Percentiles rank a stretch among this genome's conserved stretches.
These are phyloP conservation scores for Nematocida major DNA, from an alignment of 371 early-diverging fungal genomes.

Conservation along the genomic window DNA sequence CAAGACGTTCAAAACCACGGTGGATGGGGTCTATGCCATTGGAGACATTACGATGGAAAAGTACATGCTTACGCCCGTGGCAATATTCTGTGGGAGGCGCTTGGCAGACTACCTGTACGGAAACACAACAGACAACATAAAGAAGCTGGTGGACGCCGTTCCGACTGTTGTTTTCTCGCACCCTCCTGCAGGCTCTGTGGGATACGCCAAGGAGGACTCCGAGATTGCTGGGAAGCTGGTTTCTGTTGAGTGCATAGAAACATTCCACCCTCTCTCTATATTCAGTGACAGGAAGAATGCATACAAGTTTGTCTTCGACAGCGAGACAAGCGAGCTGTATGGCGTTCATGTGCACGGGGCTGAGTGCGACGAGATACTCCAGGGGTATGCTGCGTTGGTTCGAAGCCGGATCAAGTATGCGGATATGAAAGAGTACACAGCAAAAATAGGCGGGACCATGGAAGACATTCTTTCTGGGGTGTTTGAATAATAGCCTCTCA, in stretches of 20 bases:
- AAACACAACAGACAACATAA: slow-evolving; percentile 68
- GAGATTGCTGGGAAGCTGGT: not conserved
- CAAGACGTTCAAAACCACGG: slow-evolving; percentile 70
- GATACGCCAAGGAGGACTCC: slow-evolving; percentile 75
- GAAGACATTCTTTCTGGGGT: not conserved
- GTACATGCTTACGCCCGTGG: slow-evolving; percentile 77
- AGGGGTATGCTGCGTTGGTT: slow-evolving; percentile 35
- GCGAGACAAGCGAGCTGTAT: not conserved
- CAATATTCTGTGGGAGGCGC: slow-evolving; percentile 73
- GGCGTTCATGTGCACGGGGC: slow-evolving; percentile 33
- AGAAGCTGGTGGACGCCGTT: slow-evolving; percentile 69
- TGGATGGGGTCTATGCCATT: slow-evolving; percentile 72
- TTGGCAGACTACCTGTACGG: slow-evolving; percentile 84
- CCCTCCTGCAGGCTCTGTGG: slow-evolving; percentile 76
- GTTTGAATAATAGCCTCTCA: slow-evolving; percentile 9
- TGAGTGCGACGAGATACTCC: slow-evolving; percentile 35
- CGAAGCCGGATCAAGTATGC: not conserved
- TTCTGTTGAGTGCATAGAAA: not conserved
- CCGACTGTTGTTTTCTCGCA: slow-evolving; percentile 91
- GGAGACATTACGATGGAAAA: slow-evolving; percentile 81
- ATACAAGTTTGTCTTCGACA: slow-evolving; percentile 27
- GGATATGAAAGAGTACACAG: not conserved
- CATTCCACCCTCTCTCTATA: not conserved
- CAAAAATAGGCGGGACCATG: not conserved
- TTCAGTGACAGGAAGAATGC: not conserved